These are phyloP conservation scores for Blastobotrys terrestris DNA, from an alignment of 805 yeast genomes.

Conservation along the genomic window DNA sequence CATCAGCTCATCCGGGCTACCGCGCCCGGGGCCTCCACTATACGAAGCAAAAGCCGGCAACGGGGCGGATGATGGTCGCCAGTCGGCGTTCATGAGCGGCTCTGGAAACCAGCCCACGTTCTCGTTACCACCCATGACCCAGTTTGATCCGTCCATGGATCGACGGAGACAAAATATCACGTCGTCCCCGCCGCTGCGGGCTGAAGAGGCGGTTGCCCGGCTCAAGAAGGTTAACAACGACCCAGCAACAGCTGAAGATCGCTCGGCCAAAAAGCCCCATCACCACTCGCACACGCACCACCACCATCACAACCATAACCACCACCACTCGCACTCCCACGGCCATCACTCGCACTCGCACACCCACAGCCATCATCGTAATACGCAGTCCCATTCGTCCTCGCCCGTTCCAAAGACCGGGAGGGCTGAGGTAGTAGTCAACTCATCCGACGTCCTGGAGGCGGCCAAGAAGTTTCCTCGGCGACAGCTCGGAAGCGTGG, in stretches of 20 bases:
- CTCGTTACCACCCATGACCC: constrained; percentile 25
- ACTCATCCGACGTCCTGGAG: constrained; percentile 37
- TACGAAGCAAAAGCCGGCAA: not conserved
- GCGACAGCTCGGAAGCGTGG: constrained; percentile 45
- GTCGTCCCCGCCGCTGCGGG: constrained; percentile 25
- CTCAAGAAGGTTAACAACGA: constrained; percentile 22
- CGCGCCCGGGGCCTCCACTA: not conserved
- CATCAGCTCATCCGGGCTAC: not conserved
- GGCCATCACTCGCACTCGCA: constrained; percentile 18
- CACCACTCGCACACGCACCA: constrained; percentile 24
- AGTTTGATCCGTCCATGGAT: constrained; percentile 23
- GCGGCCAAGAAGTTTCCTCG: constrained; percentile 40
- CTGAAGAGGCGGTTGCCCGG: constrained; percentile 34
- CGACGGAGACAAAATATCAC: constrained; percentile 16
- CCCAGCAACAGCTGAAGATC: constrained; percentile 12
- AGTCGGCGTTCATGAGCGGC: not conserved
- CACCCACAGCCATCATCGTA: constrained; percentile 3
- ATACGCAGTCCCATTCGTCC: not conserved
- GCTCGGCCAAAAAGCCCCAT: constrained; percentile 4
- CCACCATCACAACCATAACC: constrained; percentile 23
- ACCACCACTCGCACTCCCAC: constrained; percentile 22
- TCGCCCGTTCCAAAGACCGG: constrained; percentile 15
- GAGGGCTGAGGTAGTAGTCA: constrained; percentile 28
- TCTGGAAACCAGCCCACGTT: constrained; percentile 2
- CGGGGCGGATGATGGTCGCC: not conserved